Conservation (phyloP, 2,329 filamentous ascomycete species). For the Colletotrichum echinochloae region DNA sequence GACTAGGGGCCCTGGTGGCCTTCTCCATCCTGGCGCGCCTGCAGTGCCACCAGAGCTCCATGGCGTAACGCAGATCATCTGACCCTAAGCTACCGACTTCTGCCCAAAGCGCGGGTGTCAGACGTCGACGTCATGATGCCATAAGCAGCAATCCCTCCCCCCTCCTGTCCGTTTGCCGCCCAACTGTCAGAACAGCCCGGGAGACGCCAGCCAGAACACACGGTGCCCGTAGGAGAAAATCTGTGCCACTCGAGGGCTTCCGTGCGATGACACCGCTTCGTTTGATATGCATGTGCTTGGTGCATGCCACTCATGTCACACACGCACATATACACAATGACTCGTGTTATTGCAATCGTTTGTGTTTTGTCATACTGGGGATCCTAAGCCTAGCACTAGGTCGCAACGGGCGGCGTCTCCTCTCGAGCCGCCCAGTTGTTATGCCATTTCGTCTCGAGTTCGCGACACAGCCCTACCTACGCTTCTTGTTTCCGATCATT, state of each 20-base stretch:
- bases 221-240: not conserved
- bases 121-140: conserved; percentile 29
- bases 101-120: conserved; percentile 19
- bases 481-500: not conserved
- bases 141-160: conserved; percentile 8
- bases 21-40: conserved; percentile 32
- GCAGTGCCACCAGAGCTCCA: conserved; percentile 33
- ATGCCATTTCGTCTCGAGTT: conserved; percentile 31
- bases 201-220: not conserved
- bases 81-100: conserved; percentile 17
- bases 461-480: conserved; percentile 6
- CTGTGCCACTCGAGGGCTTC: not conserved
- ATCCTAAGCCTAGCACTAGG: too few relatives aligned
- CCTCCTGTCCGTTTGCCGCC: not conserved
- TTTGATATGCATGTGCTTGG: conserved; percentile 31
- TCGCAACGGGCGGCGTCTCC: not conserved
- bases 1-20: conserved; percentile 32
- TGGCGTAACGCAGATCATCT: conserved; percentile 34
- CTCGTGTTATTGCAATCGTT: conserved; percentile 17
- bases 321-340: conserved; percentile 9
- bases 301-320: conserved; percentile 3
- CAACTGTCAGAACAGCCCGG: conserved; percentile 14
- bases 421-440: not conserved
- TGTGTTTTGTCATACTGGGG: conserved; percentile 7
- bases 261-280: conserved; percentile 18